Base-by-base conservation (phyloP, 2,329 filamentous ascomycete genomes). In the Fusarium concolor region DNA sequence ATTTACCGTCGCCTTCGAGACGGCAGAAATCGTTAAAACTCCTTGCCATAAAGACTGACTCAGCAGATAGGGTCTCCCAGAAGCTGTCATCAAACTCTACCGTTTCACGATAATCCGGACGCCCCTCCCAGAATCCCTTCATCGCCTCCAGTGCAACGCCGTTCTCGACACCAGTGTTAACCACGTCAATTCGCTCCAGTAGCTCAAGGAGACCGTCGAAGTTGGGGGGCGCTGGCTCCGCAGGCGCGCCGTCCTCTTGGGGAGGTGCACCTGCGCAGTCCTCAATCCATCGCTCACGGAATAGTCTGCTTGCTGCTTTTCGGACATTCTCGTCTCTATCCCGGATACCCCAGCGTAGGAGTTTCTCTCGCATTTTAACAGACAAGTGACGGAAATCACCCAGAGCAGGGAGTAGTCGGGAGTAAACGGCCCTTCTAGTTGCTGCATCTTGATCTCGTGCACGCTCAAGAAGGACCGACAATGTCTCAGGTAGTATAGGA, bases 231-330 rank as follows among this genome's bases (percentile, higher is more conserved):
- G 87, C 85, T 8, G 87, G 80, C 60, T 88, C 85, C 17, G 80
- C 80, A 7, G 85, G 84, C 46, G 85, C 85, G 29, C 86, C 86
- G 11, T 86, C 87, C 18, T 84, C 83, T 47, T 87, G 86, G 37
- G 89, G 86, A 10, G 85, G 82, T 2, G 87, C 84, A 3, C 90
- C 90, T 8, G 92, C 94, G 73, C 94, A 97, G 75, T 98, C 93
- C 76, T 98, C 95, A 64, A 99, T 95, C 96, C 96, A 99, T n/a
- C 93, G 89, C 75, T 97, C 94, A 64, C 92, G 89, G 81, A 99
- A 99, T 9, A 98, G 84, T 44, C 92, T 90, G 10, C 92, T 93
- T 5, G 96, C 92, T 10, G 95, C 95, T 77, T 97, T 97, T 52
- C 94, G 89, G 14, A 99, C 96, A 71, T 92, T 93, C 70, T 98